phyloP scores from a whole-genome alignment of 352 stramenopile species.

The Phytophthora cactorum region DNA sequence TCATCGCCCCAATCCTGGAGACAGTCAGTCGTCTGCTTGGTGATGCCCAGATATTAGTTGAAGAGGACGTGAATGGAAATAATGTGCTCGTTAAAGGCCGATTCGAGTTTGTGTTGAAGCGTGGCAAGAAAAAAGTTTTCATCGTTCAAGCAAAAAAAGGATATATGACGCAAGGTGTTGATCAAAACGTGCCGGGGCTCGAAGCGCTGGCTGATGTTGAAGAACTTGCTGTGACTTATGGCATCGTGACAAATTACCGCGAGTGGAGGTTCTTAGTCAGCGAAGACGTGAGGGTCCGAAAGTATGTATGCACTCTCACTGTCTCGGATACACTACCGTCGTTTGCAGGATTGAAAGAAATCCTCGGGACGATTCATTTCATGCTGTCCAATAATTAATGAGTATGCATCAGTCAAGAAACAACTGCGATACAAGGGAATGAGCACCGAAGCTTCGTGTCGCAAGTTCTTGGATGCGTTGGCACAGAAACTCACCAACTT shows the following conservation, averaged over 20 bases:
- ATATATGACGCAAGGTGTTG: slow-evolving; percentile 29
- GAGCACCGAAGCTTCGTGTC: not conserved
- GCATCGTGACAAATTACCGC: slow-evolving; percentile 39
- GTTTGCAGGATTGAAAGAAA: slow-evolving; percentile 6
- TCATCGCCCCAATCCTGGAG: slow-evolving; percentile 18
- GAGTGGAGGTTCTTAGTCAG: slow-evolving; percentile 32
- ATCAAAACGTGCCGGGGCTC: slow-evolving; percentile 21
- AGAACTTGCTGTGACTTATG: slow-evolving; percentile 15
- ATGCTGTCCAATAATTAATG: not conserved
- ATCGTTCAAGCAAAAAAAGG: slow-evolving; percentile 31
- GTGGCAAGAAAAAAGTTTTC: slow-evolving; percentile 25
- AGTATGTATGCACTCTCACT: not conserved
- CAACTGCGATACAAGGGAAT: not conserved
- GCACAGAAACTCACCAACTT: not conserved
- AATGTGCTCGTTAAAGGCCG: slow-evolving; percentile 22
- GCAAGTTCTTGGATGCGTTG: not conserved
- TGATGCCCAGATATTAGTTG: slow-evolving; percentile 7
- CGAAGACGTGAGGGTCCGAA: slow-evolving; percentile 25
- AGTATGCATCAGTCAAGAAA: not conserved
- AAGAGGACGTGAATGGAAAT: slow-evolving; percentile 25
- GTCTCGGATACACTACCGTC: slow-evolving; percentile 9
- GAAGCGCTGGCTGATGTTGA: slow-evolving; percentile 35
- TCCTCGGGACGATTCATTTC: slow-evolving; percentile 13
- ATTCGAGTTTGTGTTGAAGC: slow-evolving; percentile 39
- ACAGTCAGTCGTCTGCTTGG: slow-evolving; percentile 17